Evolutionary conservation across 257 asterid species (phyloP), one percentile per base, ranked within the genome.

Genomic region (Fraxinus americana): DNA sequence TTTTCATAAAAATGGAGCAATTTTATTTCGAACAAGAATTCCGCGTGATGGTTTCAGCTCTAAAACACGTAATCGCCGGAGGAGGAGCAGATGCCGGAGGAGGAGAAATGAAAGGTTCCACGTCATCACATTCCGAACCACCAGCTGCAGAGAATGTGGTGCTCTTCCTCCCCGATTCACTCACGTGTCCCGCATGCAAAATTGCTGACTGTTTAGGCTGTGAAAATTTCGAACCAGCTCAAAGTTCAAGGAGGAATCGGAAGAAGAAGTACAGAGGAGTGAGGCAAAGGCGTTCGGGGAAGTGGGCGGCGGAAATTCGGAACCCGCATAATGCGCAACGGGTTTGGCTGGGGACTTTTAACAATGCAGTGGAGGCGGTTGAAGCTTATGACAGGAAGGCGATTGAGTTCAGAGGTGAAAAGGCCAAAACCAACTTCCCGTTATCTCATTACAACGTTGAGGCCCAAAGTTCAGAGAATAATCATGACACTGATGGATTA

Each of bases 301-400:
- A 71, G 10, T 84, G 83, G 83, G 85, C 30, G 0, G 77, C 77
- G 1, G 87, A 84, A 25, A 81, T 84, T 48, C 16, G 83, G 36
- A 67, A 84, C 38, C 85, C 85, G 0, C 30, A 43, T 12, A 12
- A 14, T 6, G 71, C 34, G 0, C 11, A 27, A 23, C 29, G 30
- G 11, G 5, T n/a, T 32, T 84, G 85, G 87, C 76, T 75, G 17
- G 81, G 85, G 5, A 84, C 82, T 1, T 84, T 81, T 50, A 0
- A 19, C 19, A 52, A 78, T 2, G 80, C 78, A 0, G 83, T 75
- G 35, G 87, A 72, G 1, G 85, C 87, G 0, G 85, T 85, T 9
- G 59, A 79, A 78, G 83, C 85, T 71, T 84, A 81, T n/a, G 85
- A 81, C 30, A 67, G 57, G 43, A 63, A 59, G 43, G 70, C 77